phyloP scores from a whole-genome alignment of 805 yeast genomes.

The Nakazawaea ishiwadae region DNA sequence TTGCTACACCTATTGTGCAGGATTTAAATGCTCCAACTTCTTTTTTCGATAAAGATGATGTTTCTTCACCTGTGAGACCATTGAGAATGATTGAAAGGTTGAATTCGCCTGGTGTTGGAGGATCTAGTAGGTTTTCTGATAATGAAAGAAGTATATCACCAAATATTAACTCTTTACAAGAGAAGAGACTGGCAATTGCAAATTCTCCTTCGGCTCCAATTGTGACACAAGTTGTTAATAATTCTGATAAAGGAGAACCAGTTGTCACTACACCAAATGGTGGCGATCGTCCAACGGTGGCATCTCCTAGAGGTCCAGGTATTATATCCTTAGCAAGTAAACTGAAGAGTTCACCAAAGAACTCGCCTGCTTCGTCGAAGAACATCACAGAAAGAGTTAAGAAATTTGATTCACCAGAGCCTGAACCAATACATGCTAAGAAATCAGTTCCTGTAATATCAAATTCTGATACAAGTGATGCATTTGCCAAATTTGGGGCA shows the following conservation, averaged over 20 bases:
- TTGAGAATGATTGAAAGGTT: conserved; percentile 61
- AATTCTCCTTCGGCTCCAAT: conserved; percentile 8
- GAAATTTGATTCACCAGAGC: conserved; percentile 13
- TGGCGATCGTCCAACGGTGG: not conserved
- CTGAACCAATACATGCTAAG: conserved; percentile 18
- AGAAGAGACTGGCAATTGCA: conserved; percentile 5
- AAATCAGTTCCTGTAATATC: conserved; percentile 20
- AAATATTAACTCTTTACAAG: not conserved
- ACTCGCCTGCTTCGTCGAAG: conserved; percentile 13
- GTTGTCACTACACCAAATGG: no score
- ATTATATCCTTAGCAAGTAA: conserved; percentile 26
- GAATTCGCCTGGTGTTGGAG: conserved; percentile 21
- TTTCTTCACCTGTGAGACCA: conserved; percentile 55
- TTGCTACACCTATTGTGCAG: conserved; percentile 12
- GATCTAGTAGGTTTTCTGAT: conserved; percentile 16
- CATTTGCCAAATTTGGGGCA: conserved; percentile 27
- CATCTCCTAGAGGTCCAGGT: conserved; percentile 16
- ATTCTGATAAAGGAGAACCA: not conserved
- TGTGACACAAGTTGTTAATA: not conserved
- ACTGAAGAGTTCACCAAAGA: conserved; percentile 17
- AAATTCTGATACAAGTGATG: conserved; percentile 23
- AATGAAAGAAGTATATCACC: not conserved
- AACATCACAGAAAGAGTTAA: conserved; percentile 11
- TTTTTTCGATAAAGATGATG: conserved; percentile 12
- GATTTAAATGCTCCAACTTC: conserved; percentile 5